phyloP scores from a whole-genome alignment of 345 rosid species.

The Geranium brycei region DNA sequence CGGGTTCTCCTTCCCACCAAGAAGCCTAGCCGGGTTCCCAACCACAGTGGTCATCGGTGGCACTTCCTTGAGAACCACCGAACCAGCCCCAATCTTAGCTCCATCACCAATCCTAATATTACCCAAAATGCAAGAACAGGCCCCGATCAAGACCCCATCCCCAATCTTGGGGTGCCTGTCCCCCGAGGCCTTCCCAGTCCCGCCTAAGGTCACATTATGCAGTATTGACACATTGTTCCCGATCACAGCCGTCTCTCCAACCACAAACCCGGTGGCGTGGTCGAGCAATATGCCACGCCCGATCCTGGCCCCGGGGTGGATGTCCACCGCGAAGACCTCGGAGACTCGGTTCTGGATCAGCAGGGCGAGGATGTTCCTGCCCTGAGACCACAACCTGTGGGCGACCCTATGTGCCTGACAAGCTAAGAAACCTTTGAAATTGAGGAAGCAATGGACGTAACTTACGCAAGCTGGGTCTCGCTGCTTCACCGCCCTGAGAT shows the following conservation, averaged over 20 bases:
- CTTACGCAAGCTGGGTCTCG: slow-evolving; percentile 82
- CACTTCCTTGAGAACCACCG: slow-evolving; percentile 72
- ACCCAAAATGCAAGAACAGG: slow-evolving; percentile 85
- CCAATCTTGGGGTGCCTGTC: slow-evolving; percentile 96
- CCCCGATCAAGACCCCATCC: slow-evolving; percentile 86
- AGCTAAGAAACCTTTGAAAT: slow-evolving; percentile 71
- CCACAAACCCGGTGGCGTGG: slow-evolving; percentile 72
- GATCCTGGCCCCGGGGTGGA: slow-evolving; percentile 84
- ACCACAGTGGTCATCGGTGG: slow-evolving; percentile 79
- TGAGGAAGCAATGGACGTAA: slow-evolving; percentile 63
- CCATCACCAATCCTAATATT: slow-evolving; percentile 83
- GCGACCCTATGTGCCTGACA: slow-evolving; percentile 75
- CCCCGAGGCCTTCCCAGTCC: slow-evolving; percentile 73
- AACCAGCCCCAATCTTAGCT: slow-evolving; percentile 87
- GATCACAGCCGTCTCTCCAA: slow-evolving; percentile 88
- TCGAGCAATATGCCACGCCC: slow-evolving; percentile 68
- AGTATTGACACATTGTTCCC: slow-evolving; percentile 81
- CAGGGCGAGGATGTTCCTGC: slow-evolving; percentile 45
- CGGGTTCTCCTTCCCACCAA: slow-evolving; percentile 89
- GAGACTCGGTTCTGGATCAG: slow-evolving; percentile 68
- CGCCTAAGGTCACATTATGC: slow-evolving; percentile 85
- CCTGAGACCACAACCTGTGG: slow-evolving; percentile 60
- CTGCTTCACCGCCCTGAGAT: slow-evolving; percentile 54
- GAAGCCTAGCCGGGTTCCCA: slow-evolving; percentile 81
- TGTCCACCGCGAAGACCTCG: slow-evolving; percentile 68